phyloP scores from a whole-genome alignment of 2,329 filamentous ascomycete species.

The Neofusicoccum laricinum region DNA sequence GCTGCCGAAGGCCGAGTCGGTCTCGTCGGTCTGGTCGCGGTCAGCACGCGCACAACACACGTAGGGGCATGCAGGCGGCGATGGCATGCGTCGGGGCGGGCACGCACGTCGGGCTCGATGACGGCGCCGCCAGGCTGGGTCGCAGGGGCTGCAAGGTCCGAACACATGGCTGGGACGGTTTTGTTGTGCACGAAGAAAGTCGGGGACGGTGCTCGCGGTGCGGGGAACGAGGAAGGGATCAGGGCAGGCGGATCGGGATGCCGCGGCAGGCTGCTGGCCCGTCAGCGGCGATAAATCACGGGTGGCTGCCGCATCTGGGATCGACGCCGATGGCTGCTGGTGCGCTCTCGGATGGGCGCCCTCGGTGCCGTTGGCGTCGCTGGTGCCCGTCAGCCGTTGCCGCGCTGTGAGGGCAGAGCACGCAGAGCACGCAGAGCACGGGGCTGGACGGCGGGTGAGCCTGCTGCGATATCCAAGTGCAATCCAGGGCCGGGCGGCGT shows the following conservation, averaged over 20 bases:
- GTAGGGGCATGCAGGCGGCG: neutral
- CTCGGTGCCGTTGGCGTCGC: neutral
- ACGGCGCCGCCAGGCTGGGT: neutral
- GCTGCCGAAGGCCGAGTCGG: slow-evolving; percentile 2
- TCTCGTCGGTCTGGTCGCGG: neutral
- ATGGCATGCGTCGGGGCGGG: neutral
- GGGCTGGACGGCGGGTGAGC: no score
- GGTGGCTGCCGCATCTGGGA: neutral
- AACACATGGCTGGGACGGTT: neutral
- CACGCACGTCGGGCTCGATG: slow-evolving; percentile 2
- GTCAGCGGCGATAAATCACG: no score
- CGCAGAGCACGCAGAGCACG: no score
- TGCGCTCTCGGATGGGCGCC: neutral
- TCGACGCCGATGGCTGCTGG: neutral
- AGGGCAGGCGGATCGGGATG: neutral
- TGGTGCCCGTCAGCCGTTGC: no score
- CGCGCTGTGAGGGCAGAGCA: no score
- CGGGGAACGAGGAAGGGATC: neutral
- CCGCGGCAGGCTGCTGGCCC: no score
- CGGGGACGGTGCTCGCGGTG: neutral
- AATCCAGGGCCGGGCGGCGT: no score
- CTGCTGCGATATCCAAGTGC: no score
- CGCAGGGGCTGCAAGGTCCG: neutral
- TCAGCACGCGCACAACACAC: neutral
- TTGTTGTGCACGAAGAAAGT: neutral